Conservation (phyloP, 2,329 filamentous ascomycete genomes). For the Eurotiales sp. region DNA sequence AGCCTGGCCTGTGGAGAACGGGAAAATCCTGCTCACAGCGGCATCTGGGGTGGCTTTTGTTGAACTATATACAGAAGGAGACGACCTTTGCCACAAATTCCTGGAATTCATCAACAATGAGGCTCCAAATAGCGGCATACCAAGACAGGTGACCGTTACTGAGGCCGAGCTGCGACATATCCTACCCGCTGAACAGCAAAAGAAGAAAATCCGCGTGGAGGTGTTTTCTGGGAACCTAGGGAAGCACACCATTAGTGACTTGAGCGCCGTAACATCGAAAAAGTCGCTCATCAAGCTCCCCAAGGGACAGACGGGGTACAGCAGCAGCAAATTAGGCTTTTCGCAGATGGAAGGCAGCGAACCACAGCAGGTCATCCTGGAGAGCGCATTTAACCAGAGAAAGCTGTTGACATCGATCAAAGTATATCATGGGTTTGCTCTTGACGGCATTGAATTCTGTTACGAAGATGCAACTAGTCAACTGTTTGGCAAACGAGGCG, state of each 20-base stretch:
- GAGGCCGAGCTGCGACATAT: slow-evolving; percentile 70
- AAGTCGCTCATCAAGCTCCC: slow-evolving; percentile 70
- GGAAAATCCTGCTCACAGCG: slow-evolving; percentile 71
- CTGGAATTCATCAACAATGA: slow-evolving; percentile 70
- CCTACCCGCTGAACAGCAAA: slow-evolving; percentile 69
- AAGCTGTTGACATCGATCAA: slow-evolving; percentile 72
- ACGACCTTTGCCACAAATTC: slow-evolving; percentile 74
- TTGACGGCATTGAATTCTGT: slow-evolving; percentile 87
- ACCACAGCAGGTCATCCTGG: slow-evolving; percentile 69
- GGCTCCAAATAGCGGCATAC: slow-evolving; percentile 55
- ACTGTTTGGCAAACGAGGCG: slow-evolving; percentile 78
- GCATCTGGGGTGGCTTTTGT: slow-evolving; percentile 79
- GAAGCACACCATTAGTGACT: slow-evolving; percentile 71
- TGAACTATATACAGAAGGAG: slow-evolving; percentile 76
- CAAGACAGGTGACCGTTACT: slow-evolving; percentile 68
- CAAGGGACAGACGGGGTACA: slow-evolving; percentile 69
- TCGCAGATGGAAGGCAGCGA: slow-evolving; percentile 68
- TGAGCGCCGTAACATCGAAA: slow-evolving; percentile 67
- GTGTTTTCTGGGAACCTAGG: slow-evolving; percentile 75
- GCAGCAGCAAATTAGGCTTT: slow-evolving; percentile 68
- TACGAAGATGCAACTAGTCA: slow-evolving; percentile 85
- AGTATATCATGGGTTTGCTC: slow-evolving; percentile 69
- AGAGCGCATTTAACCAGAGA: slow-evolving; percentile 63
- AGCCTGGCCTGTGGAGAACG: slow-evolving; percentile 77
- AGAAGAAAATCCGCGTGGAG: slow-evolving; percentile 62